Conservation (phyloP, 768 basidiomycete species). For the Gloeophyllum trabeum region DNA sequence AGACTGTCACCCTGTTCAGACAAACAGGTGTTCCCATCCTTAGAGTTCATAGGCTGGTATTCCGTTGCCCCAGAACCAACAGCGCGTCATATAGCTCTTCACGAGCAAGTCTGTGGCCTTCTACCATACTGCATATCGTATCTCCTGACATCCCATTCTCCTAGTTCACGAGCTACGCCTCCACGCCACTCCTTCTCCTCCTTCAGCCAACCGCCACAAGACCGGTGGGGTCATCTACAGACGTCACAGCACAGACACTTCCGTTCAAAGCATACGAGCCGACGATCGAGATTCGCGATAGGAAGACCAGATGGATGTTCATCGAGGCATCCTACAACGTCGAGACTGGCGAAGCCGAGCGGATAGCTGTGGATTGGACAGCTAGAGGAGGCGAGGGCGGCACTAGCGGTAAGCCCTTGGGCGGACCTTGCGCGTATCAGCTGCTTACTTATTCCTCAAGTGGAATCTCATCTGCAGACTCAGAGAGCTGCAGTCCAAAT, state of each 20-base stretch:
- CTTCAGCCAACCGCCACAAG: constrained; percentile 38
- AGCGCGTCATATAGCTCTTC: constrained; percentile 65
- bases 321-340: constrained; percentile 81
- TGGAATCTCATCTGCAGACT: constrained; percentile 83
- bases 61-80: constrained; percentile 72
- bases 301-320: constrained; percentile 67
- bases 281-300: constrained; percentile 74
- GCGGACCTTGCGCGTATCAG: constrained; percentile 3
- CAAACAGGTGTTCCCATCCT: constrained; percentile 95
- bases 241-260: constrained; percentile 59
- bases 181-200: constrained; percentile 81
- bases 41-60: constrained; percentile 99
- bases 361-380: constrained; percentile 96
- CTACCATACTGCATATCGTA: not conserved
- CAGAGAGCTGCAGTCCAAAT: constrained; percentile 94
- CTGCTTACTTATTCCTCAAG: constrained; percentile 27
- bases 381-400: constrained; percentile 77
- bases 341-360: constrained; percentile 96
- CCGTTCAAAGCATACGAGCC: constrained; percentile 94
- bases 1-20: constrained; percentile 32
- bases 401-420: constrained; percentile 52
- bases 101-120: constrained; percentile 58
- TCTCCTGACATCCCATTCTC: constrained; percentile 1
- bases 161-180: constrained; percentile 78
- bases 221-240: constrained; percentile 26